These are phyloP conservation scores for Asparagopsis taxiformis DNA, from an alignment of 31 red algal species.

Conservation along the genomic window DNA sequence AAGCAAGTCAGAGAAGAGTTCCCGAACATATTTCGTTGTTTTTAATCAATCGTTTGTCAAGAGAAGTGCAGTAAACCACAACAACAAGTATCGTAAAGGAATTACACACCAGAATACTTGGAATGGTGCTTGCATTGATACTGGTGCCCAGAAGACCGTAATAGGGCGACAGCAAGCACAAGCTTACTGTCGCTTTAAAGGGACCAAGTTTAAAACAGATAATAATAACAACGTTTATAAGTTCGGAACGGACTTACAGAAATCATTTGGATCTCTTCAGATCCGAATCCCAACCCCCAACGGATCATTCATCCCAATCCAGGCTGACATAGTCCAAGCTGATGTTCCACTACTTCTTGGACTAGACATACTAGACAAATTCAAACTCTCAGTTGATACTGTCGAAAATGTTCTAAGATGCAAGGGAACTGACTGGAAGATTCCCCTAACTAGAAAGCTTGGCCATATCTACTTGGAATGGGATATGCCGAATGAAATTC, in stretches of 20 bases:
- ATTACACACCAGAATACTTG: too few species aligned
- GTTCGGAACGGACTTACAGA: background rate
- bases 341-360: conserved; percentile 8
- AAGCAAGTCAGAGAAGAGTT: too few species aligned
- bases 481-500: background rate
- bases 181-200: background rate
- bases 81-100: too few species aligned
- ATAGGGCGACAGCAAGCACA: background rate
- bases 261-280: background rate
- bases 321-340: conserved; percentile 7
- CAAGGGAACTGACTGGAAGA: background rate
- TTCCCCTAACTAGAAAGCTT: background rate
- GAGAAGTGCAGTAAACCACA: too few species aligned
- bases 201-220: conserved; percentile 5
- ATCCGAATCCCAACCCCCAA: background rate
- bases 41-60: too few species aligned
- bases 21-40: too few species aligned
- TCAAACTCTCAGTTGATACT: background rate
- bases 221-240: background rate
- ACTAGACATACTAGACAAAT: conserved; percentile 9
- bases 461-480: conserved; percentile 10
- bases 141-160: background rate
- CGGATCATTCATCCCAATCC: background rate
- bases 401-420: background rate
- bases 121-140: conserved; percentile 6